A percentile compares a stretch with the other conserved stretches of the same genome.
Evolutionary conservation across 2,329 filamentous ascomycete genomes (phyloP).

Genomic region (Xylogone sp.): DNA sequence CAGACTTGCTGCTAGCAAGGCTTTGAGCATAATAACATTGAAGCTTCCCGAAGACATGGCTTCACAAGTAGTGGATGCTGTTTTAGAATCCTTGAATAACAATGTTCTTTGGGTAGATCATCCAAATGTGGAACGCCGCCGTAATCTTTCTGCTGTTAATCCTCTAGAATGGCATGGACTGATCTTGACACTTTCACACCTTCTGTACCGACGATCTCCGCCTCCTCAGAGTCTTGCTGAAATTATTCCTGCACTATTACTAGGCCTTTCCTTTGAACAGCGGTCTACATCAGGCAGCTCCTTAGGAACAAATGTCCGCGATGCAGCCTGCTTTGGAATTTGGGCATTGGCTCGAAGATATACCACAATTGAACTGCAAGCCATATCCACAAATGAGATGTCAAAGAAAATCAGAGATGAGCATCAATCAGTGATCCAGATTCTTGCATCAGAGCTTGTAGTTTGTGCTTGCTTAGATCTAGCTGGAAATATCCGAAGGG

Average conservation of each 20-base stretch:
- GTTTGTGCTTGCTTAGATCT: slow-evolving; percentile 82
- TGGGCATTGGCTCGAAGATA: slow-evolving; percentile 92
- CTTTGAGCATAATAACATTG: slow-evolving; percentile 79
- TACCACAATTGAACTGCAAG: slow-evolving; percentile 70
- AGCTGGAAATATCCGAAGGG: slow-evolving; percentile 87
- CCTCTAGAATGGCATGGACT: slow-evolving; percentile 88
- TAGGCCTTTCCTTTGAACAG: slow-evolving; percentile 85
- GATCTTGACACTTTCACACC: slow-evolving; percentile 80
- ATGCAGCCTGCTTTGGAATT: slow-evolving; percentile 93
- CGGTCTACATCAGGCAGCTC: slow-evolving; percentile 80
- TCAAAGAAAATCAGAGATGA: slow-evolving; percentile 29
- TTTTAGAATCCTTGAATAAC: slow-evolving; percentile 65
- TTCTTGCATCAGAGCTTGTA: slow-evolving; percentile 77
- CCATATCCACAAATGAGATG: slow-evolving; percentile 43
- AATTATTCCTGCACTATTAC: slow-evolving; percentile 72
- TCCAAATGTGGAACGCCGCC: slow-evolving; percentile 22
- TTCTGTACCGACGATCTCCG: slow-evolving; percentile 80
- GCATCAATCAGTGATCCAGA: slow-evolving; percentile 59
- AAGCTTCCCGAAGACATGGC: slow-evolving; percentile 79
- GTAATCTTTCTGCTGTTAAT: slow-evolving; percentile 71
- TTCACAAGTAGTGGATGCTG: slow-evolving; percentile 79
- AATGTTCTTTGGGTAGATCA: slow-evolving; percentile 53
- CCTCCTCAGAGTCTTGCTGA: slow-evolving; percentile 65
- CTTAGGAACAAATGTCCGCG: slow-evolving; percentile 83
- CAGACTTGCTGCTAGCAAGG: slow-evolving; percentile 86